phyloP scores from a whole-genome alignment of 371 early-diverging fungal species.

The Saksenaea vasiformis region DNA sequence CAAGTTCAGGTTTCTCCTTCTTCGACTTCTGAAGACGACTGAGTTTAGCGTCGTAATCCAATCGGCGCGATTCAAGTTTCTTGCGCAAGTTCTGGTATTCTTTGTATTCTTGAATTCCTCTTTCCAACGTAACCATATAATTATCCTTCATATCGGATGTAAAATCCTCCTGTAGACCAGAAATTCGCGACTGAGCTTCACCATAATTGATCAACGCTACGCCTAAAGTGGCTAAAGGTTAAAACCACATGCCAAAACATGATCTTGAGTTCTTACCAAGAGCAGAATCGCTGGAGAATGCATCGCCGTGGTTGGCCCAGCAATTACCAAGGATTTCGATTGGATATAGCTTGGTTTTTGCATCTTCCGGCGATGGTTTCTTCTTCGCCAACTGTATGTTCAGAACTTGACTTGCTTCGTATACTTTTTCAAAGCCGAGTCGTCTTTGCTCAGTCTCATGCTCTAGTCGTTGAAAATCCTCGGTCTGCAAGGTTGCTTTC shows the following conservation, averaged over 20 bases:
- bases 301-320: conserved; percentile 61
- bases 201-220: conserved; percentile 60
- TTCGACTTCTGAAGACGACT: conserved; percentile 84
- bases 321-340: conserved; percentile 62
- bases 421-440: conserved; percentile 39
- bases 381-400: conserved; percentile 48
- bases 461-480: conserved; percentile 46
- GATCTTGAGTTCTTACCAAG: conserved; percentile 48
- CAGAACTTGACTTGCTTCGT: conserved; percentile 23
- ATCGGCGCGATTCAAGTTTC: conserved; percentile 85
- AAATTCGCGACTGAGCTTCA: conserved; percentile 64
- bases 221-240: conserved; percentile 29
- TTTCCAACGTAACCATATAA: conserved; percentile 49
- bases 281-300: conserved; percentile 59
- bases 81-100: conserved; percentile 70
- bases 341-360: conserved; percentile 58
- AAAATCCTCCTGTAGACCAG: conserved; percentile 60
- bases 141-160: conserved; percentile 41
- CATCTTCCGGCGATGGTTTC: conserved; percentile 60
- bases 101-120: conserved; percentile 59
- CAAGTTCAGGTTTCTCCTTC: conserved; percentile 88
- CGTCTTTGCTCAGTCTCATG: conserved; percentile 33
- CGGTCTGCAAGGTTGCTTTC: conserved; percentile 48
- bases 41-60: conserved; percentile 92
- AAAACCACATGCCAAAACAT: neutral